These are phyloP conservation scores for Gossypium australe DNA, from an alignment of 345 rosid genomes.

Conservation along the genomic window DNA sequence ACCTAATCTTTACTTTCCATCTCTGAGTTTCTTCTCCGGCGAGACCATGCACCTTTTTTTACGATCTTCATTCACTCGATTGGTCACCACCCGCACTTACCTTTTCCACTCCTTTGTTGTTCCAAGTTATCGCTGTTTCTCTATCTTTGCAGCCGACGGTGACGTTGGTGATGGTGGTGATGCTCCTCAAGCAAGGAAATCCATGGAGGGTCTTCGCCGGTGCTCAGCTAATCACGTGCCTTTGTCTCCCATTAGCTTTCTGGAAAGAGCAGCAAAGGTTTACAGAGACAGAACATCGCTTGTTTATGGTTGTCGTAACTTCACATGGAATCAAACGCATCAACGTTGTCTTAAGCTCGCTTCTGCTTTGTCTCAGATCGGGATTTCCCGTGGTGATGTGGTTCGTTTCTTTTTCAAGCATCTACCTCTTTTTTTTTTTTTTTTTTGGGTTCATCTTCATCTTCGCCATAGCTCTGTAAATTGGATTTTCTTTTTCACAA, in stretches of 20 bases:
- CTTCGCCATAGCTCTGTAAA: neutral
- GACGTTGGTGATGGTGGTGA: slow-evolving; percentile 23
- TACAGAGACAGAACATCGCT: slow-evolving; percentile 52
- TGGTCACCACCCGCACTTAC: neutral
- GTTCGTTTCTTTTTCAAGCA: slow-evolving; percentile 23
- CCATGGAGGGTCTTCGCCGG: slow-evolving; percentile 53
- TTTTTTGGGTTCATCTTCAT: neutral
- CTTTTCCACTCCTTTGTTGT: neutral
- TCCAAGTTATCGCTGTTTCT: slow-evolving; percentile 2
- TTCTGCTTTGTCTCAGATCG: slow-evolving; percentile 58
- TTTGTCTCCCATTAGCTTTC: slow-evolving; percentile 64
- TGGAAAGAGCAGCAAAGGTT: slow-evolving; percentile 68
- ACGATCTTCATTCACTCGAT: slow-evolving; percentile 10
- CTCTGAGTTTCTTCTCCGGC: neutral
- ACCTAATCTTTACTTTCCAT: neutral
- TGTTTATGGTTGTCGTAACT: slow-evolving; percentile 42
- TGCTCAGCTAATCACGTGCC: slow-evolving; percentile 56
- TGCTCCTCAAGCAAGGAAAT: slow-evolving; percentile 44
- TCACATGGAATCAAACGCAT: slow-evolving; percentile 62
- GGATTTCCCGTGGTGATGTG: slow-evolving; percentile 61
- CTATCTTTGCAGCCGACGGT: slow-evolving; percentile 14
- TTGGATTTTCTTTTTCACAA: neutral
- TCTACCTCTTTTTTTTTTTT: neutral
- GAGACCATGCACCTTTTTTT: slow-evolving; percentile 21
- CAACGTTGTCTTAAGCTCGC: slow-evolving; percentile 65